Base-by-base conservation (phyloP, 1,284 basidiomycete genomes). In the Malassezia japonica region DNA sequence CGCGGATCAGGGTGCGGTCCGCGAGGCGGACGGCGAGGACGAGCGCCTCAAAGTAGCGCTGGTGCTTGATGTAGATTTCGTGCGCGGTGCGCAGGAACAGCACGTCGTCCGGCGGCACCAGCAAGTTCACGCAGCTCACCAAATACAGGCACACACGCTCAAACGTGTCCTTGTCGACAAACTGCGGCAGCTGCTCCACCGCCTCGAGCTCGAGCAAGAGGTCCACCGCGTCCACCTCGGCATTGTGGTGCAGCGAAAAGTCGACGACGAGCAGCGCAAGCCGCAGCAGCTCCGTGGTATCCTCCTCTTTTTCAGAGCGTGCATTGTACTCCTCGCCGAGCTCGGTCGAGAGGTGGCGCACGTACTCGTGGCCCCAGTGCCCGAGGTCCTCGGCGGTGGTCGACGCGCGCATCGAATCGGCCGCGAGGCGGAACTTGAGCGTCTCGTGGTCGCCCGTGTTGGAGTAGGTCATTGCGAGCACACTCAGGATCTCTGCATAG, bases 401-500 rank as follows among this genome's bases (percentile, higher is more conserved):
- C 9, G 45, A 40, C 23, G 54, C 37, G n/a, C 56, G 49, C 12
- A 70, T 57, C 16, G 51, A 37, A 28, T 59, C 57, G 10, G 67
- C 68, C 37, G 59, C 37, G 25, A 72, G 58, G 27, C 70, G 62
- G 59, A 62, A 72, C 18, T 48, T 46, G 24, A 99, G 83, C 1
- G 94, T 98, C 50, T 94, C 94, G 46, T 91, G 88, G 82, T 80
- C 89, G 77, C 79, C 79, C 15, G 88, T 94, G 76, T 98, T 92
- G 6, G 91, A 95, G 74, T 98, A 98, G 16, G 94, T 99, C 94
- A 99, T 98, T n/a, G 92, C 94, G 42, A 99, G 83, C 3, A 98
- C 94, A 23, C 92, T 96, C 27, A 98, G 81, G 57, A 99, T 95
- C 62, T 96, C 92, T n/a, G 91, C 90, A 67, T 98, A 91, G 28